Base-by-base conservation (phyloP, 306 rosid genomes). In the Neltuma alba region DNA sequence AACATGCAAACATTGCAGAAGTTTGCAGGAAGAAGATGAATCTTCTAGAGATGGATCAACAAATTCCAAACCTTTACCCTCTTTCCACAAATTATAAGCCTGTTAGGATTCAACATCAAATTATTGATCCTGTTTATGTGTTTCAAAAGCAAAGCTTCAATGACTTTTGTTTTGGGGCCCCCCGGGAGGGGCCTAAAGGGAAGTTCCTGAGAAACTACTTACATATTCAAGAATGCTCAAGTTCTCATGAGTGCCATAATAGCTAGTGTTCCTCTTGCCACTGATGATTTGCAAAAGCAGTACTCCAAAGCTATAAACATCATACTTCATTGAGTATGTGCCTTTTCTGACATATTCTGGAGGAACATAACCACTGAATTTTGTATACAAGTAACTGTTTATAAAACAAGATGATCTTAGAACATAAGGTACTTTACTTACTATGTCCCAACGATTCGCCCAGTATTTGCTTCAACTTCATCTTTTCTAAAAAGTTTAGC, bases 1-100 rank as follows among this genome's bases (percentile, higher is more conserved):
- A 31, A 86, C 82, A 14, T 82, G 80, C 79, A 88, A 66, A 83
- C 92, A 88, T 28, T 64, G 84, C 44, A 23, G 7, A n/a, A 82
- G 67, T 58, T 84, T 81, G 38, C 67, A 83, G 20, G 76, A 54
- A 0, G 79, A 80, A 21, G 76, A 61, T 13, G 84, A 57, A 68
- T 88, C 89, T 38, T 84, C 88, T 18, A 83, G 78, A 34, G 75
- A 76, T 60, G 80, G 86, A 79, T 86, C 86, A 18, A 82, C 45
- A 55, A 86, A 83, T 16, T 88, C 83, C 54, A 10, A 34, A 7
- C 81, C 85, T 55, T 72, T 33, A 6, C 76, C 81, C 3, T 77
- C 82, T 41, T 45, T 75, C 91, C 87, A 88, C 21, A 76, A 34
- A 16, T 71, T 6, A 70, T 23, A 25, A 13, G 74, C 74, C 68